Evolutionary conservation across 2,329 filamentous ascomycete genomes (phyloP).

Genomic region (Podosphaera leucotricha): DNA sequence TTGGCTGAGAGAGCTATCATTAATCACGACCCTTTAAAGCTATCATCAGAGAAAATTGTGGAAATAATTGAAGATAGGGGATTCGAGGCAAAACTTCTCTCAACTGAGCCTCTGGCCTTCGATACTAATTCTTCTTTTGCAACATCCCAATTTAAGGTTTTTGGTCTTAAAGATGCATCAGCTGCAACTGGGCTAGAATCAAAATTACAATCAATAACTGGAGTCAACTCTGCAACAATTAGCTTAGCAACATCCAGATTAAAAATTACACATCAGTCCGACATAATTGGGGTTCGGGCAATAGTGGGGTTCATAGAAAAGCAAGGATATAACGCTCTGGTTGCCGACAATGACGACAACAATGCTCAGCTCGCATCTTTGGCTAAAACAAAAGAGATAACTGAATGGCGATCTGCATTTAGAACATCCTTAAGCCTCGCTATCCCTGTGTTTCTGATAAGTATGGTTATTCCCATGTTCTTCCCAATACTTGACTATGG

Average conservation of each 20-base stretch:
- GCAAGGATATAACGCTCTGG: constrained; percentile 67
- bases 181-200: constrained; percentile 52
- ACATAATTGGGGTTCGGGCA: constrained; percentile 51
- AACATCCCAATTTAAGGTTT: constrained; percentile 60
- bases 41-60: constrained; percentile 50
- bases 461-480: constrained; percentile 86
- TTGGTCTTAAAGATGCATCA: constrained; percentile 48
- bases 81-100: constrained; percentile 67
- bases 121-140: constrained; percentile 31
- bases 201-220: constrained; percentile 37
- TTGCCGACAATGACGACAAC: constrained; percentile 83
- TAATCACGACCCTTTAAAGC: constrained; percentile 50
- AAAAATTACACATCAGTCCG: constrained; percentile 47
- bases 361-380: constrained; percentile 90
- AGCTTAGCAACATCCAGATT: constrained; percentile 52
- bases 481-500: constrained; percentile 58
- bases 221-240: constrained; percentile 51
- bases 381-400: constrained; percentile 88
- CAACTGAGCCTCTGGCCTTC: constrained; percentile 38
- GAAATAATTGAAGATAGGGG: constrained; percentile 75
- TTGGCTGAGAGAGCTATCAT: constrained; percentile 81
- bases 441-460: constrained; percentile 71
- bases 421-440: constrained; percentile 57
- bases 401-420: constrained; percentile 74
- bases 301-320: constrained; percentile 65